These are phyloP conservation scores for Phytopythium vexans DNA, from an alignment of 352 stramenopile genomes.

Conservation along the genomic window DNA sequence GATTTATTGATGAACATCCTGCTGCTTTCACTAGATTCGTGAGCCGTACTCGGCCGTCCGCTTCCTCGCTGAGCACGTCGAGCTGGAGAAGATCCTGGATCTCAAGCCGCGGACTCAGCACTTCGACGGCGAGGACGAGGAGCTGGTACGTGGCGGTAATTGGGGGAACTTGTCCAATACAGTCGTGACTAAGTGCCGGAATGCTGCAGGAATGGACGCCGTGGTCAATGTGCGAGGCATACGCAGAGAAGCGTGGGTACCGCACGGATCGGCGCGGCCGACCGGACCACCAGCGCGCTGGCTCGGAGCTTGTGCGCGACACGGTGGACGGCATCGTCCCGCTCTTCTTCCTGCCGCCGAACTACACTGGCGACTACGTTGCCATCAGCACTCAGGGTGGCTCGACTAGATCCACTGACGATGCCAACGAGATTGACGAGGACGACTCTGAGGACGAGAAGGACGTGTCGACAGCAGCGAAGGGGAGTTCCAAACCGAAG, in stretches of 20 bases:
- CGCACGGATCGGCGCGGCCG: constrained; percentile 74
- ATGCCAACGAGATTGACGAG: constrained; percentile 12
- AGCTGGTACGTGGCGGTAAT: constrained; percentile 36
- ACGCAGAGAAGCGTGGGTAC: constrained; percentile 81
- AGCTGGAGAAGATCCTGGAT: constrained; percentile 65
- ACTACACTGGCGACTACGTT: constrained; percentile 63
- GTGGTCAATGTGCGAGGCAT: constrained; percentile 81
- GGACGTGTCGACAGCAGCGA: constrained; percentile 9
- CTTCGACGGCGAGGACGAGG: constrained; percentile 76
- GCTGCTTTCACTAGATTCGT: constrained; percentile 51
- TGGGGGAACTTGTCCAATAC: background rate
- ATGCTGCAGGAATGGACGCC: constrained; percentile 69
- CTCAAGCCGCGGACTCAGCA: constrained; percentile 67
- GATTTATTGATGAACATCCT: background rate
- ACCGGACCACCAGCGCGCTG: constrained; percentile 78
- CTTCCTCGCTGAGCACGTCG: constrained; percentile 77
- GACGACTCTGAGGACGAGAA: constrained; percentile 10
- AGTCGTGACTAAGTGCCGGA: background rate
- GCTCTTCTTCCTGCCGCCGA: constrained; percentile 74
- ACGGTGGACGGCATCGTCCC: constrained; percentile 80
- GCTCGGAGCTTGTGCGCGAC: constrained; percentile 76
- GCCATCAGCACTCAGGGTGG: constrained; percentile 18
- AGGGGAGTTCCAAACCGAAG: background rate
- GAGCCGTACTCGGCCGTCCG: constrained; percentile 87
- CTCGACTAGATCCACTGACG: constrained; percentile 12